These are phyloP conservation scores for Ogataea kodamae DNA, from an alignment of 805 yeast species.

Conservation along the genomic window DNA sequence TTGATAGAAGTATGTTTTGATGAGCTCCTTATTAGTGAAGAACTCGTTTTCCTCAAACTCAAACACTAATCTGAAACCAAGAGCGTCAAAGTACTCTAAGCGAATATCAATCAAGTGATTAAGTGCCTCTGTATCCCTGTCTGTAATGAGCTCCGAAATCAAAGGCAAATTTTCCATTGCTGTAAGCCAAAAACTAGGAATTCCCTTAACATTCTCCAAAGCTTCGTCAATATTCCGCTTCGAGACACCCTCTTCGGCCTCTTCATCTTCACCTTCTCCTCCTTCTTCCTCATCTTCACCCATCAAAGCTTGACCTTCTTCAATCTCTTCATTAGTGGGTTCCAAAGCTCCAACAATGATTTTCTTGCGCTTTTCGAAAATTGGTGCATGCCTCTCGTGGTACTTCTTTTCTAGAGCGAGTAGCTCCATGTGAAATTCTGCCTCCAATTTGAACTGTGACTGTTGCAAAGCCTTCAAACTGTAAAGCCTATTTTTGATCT, in stretches of 20 bases:
- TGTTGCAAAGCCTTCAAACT: slow-evolving; percentile 82
- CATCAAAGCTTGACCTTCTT: slow-evolving; percentile 69
- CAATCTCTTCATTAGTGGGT: slow-evolving; percentile 77
- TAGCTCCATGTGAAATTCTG: slow-evolving; percentile 86
- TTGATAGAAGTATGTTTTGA: slow-evolving; percentile 90
- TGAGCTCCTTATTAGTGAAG: slow-evolving; percentile 67
- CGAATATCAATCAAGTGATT: slow-evolving; percentile 64
- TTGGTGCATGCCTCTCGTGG: slow-evolving; percentile 66
- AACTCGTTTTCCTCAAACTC: slow-evolving; percentile 74
- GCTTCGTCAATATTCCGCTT: slow-evolving; percentile 25
- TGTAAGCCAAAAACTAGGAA: slow-evolving; percentile 96
- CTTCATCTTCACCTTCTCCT: slow-evolving; percentile 34
- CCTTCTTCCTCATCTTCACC: slow-evolving; percentile 37
- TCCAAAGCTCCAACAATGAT: slow-evolving; percentile 70
- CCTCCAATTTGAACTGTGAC: slow-evolving; percentile 77
- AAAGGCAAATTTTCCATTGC: slow-evolving; percentile 84
- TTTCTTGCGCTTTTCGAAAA: slow-evolving; percentile 68
- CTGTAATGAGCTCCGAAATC: slow-evolving; percentile 80
- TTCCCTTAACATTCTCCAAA: slow-evolving; percentile 53
- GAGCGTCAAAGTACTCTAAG: slow-evolving; percentile 73
- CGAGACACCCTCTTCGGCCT: slow-evolving; percentile 29
- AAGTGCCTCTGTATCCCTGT: slow-evolving; percentile 84
- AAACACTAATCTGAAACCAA: slow-evolving; percentile 87
- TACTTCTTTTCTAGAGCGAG: slow-evolving; percentile 81
- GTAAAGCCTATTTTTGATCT: slow-evolving; percentile 69